Evolutionary conservation across 2,329 filamentous ascomycete species (phyloP).

Genomic region (Colletotrichum viniferum): DNA sequence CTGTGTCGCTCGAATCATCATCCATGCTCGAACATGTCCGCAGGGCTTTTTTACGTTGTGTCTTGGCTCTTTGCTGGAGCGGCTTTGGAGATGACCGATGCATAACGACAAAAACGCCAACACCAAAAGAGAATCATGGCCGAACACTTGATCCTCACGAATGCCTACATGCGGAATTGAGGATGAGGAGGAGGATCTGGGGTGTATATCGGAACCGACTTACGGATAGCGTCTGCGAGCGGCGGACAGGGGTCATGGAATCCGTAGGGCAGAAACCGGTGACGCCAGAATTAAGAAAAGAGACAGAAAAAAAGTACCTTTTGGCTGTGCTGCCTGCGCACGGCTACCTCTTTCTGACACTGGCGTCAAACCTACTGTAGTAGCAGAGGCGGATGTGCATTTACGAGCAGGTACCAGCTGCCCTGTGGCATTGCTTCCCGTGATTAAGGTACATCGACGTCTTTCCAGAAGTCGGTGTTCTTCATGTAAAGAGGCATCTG

Average conservation of each 20-base stretch:
- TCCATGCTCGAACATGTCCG: slow-evolving; percentile 7
- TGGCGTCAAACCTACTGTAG: slow-evolving; percentile 18
- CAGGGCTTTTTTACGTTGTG: background rate
- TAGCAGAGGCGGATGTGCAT: background rate
- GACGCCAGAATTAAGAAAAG: background rate
- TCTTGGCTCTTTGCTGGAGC: background rate
- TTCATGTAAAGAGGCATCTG: background rate
- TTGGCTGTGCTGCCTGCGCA: slow-evolving; percentile 7
- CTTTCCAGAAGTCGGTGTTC: background rate
- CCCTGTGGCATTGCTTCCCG: background rate
- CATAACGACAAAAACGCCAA: background rate
- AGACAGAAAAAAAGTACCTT: background rate
- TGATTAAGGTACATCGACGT: background rate
- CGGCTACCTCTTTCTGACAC: slow-evolving; percentile 18
- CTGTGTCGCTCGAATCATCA: slow-evolving; percentile 4
- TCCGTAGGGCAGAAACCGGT: background rate
- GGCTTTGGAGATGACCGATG: slow-evolving; percentile 9
- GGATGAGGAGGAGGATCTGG: background rate
- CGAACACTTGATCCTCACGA: background rate
- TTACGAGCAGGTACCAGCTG: background rate
- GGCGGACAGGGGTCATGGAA: background rate
- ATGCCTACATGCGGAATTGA: background rate
- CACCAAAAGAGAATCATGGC: background rate
- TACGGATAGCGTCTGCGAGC: background rate
- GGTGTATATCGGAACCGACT: background rate